A percentile compares a stretch with the other conserved stretches of the same genome.
Conservation (phyloP, 2,329 filamentous ascomycete species). For the Fusarium sterilihyphosum region DNA sequence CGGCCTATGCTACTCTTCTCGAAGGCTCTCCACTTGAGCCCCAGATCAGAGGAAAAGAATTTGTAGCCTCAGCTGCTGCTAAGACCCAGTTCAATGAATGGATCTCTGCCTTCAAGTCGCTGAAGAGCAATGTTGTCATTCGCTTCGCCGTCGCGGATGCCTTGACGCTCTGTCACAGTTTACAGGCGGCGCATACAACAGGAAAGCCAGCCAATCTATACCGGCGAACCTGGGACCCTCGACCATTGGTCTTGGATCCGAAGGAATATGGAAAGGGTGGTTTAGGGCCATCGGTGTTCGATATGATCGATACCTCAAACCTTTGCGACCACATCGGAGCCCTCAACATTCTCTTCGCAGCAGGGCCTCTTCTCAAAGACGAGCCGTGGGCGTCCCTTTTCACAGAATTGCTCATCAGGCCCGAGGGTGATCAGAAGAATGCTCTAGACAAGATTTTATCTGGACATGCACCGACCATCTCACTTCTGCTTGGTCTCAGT, state of each 20-base stretch:
- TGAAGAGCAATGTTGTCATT: constrained; percentile 49
- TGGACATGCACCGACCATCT: constrained; percentile 58
- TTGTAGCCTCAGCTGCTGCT: constrained; percentile 48
- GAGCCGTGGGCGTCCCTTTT: constrained; percentile 58
- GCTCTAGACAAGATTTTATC: constrained; percentile 56
- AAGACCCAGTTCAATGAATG: constrained; percentile 59
- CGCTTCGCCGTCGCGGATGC: constrained; percentile 61
- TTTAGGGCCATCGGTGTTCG: constrained; percentile 56
- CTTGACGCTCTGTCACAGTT: constrained; percentile 60
- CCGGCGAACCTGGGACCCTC: constrained; percentile 52
- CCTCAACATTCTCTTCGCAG: constrained; percentile 53
- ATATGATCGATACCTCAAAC: constrained; percentile 66
- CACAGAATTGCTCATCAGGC: constrained; percentile 57
- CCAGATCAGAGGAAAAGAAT: constrained; percentile 11
- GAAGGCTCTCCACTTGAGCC: constrained; percentile 52
- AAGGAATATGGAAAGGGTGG: constrained; percentile 51
- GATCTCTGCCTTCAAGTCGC: constrained; percentile 52
- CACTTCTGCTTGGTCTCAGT: constrained; percentile 61
- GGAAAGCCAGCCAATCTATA: constrained; percentile 53
- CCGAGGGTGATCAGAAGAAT: constrained; percentile 33
- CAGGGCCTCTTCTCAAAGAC: constrained; percentile 57
- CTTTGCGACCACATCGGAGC: constrained; percentile 53
- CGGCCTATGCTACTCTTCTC: constrained; percentile 53
- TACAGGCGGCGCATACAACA: constrained; percentile 54
- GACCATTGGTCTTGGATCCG: constrained; percentile 54